phyloP scores from a whole-genome alignment of 2,329 filamentous ascomycete species.

The Cordyceps sp. region DNA sequence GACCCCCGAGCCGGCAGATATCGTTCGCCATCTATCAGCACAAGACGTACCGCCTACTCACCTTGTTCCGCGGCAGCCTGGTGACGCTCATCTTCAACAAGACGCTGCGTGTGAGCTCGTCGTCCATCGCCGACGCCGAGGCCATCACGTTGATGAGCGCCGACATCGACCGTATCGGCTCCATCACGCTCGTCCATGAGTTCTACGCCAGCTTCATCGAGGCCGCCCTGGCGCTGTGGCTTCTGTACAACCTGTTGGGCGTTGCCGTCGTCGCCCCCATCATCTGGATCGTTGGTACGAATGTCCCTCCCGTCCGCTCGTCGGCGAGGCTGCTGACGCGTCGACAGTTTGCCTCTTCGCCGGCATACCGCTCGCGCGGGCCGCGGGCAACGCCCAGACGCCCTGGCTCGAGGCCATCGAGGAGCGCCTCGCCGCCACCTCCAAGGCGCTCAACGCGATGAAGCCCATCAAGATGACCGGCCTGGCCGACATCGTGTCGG shows the following conservation, averaged over 20 bases:
- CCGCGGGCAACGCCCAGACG: conserved; percentile 7
- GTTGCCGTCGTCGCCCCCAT: conserved; percentile 8
- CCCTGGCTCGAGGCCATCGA: conserved; percentile 12
- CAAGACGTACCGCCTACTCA: conserved; percentile 16
- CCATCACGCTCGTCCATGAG: conserved; percentile 13
- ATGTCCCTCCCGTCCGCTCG: background rate
- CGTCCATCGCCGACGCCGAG: conserved; percentile 8
- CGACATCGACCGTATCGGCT: conserved; percentile 20
- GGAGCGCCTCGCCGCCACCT: conserved; percentile 8
- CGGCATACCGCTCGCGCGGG: conserved; percentile 8
- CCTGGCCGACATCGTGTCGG: conserved; percentile 14
- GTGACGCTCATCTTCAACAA: conserved; percentile 30
- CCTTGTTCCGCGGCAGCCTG: conserved; percentile 16
- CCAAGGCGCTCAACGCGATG: conserved; percentile 12
- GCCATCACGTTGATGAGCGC: conserved; percentile 24
- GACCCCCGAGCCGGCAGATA: conserved; percentile 4
- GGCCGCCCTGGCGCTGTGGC: conserved; percentile 15
- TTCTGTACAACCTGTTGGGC: conserved; percentile 12
- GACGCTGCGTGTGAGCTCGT: conserved; percentile 16
- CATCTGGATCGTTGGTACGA: conserved; percentile 7
- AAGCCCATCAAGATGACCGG: conserved; percentile 26
- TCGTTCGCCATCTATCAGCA: conserved; percentile 9
- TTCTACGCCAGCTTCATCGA: conserved; percentile 18
- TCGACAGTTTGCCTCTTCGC: conserved; percentile 3
- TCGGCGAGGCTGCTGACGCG: background rate